Conservation (phyloP, 2,329 filamentous ascomycete genomes). For the Epichloe brachyelytri region DNA sequence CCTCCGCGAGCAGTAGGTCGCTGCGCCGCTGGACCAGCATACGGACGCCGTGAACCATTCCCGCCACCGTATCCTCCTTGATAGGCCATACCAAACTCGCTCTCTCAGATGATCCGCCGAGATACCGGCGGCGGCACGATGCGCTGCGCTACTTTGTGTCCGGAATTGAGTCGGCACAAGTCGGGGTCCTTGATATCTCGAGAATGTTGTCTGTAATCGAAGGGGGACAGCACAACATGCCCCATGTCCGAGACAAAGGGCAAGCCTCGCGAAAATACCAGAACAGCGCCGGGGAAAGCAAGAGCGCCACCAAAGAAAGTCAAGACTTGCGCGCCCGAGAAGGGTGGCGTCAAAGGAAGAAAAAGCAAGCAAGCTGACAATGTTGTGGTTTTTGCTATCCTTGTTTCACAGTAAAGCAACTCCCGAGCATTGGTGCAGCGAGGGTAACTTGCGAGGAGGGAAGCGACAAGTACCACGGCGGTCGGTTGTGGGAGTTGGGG, state of each 20-base stretch:
- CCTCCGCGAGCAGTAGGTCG: constrained; percentile 24
- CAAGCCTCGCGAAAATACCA: neutral
- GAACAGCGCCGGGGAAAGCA: neutral
- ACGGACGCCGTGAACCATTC: constrained; percentile 31
- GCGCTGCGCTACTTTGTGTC: neutral
- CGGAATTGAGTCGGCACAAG: neutral
- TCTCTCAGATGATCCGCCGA: neutral
- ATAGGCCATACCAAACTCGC: constrained; percentile 33
- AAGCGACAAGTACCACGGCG: neutral
- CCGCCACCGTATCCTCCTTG: constrained; percentile 28
- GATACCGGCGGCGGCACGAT: neutral
- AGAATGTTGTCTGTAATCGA: neutral
- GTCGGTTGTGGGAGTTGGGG: neutral
- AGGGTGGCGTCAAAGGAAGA: neutral
- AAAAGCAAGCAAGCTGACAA: neutral
- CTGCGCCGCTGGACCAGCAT: constrained; percentile 32
- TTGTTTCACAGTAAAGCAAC: neutral
- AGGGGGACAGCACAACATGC: neutral
- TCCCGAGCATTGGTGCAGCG: neutral
- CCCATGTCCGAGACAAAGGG: constrained; percentile 2
- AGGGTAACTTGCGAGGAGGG: neutral
- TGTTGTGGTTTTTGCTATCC: neutral
- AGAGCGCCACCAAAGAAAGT: neutral
- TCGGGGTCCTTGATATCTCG: neutral
- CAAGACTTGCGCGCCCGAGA: neutral